A percentile compares a stretch with the other conserved stretches of the same genome.
phyloP scores from a whole-genome alignment of 495 filamentous ascomycete genomes.

The Penicillium macrosclerotiorum region DNA sequence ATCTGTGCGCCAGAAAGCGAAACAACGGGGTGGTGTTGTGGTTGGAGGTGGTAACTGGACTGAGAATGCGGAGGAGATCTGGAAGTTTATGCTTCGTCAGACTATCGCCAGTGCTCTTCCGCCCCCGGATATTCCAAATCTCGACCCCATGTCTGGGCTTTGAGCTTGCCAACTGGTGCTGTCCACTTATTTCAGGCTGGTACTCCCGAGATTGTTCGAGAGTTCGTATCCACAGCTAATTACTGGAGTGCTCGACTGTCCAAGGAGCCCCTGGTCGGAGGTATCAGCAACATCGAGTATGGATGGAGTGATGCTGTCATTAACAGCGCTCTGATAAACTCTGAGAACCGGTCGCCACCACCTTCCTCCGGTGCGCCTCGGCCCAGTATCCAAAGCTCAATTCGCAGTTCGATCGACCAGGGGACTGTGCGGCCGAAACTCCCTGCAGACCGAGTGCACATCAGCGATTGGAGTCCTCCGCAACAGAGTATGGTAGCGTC shows the following conservation, averaged over 20 bases:
- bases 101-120: constrained; percentile 90
- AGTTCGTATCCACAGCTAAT: constrained; percentile 93
- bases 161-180: constrained; percentile 88
- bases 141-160: constrained; percentile 89
- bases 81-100: constrained; percentile 83
- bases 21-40: constrained; percentile 59
- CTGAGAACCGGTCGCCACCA: constrained; percentile 45
- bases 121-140: constrained; percentile 85
- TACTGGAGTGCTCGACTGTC: constrained; percentile 96
- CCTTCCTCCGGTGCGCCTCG: constrained; percentile 42
- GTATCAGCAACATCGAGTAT: constrained; percentile 95
- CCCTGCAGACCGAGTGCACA: constrained; percentile 80
- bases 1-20: constrained; percentile 67
- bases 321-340: constrained; percentile 63
- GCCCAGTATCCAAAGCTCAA: constrained; percentile 67
- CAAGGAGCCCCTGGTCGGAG: constrained; percentile 87
- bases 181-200: constrained; percentile 98
- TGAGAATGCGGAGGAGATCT: constrained; percentile 85
- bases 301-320: constrained; percentile 92
- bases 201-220: constrained; percentile 88
- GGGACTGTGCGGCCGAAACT: constrained; percentile 63
- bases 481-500: constrained; percentile 84
- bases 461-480: constrained; percentile 94
- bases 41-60: constrained; percentile 98
- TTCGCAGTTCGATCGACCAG: constrained; percentile 68